phyloP scores from a whole-genome alignment of 163 green algal species.

The Scenedesmus sp. region DNA sequence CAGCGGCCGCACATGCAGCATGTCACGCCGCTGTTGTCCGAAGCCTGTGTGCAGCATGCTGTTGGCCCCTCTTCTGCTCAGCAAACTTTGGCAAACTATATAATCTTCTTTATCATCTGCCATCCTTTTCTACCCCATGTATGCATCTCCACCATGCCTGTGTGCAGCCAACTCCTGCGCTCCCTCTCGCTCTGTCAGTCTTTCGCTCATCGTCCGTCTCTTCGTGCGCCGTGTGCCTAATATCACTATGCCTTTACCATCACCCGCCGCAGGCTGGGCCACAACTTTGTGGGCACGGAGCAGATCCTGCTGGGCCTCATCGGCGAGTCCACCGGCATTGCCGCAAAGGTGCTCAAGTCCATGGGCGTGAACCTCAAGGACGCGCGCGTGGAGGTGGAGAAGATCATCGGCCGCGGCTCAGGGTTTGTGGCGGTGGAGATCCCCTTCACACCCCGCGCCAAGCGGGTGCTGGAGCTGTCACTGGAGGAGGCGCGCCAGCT shows the following conservation, averaged over 20 bases:
- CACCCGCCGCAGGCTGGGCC: slow-evolving; percentile 51
- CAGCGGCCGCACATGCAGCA: background rate
- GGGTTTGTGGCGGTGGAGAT: slow-evolving; percentile 99
- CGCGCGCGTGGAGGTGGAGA: slow-evolving; percentile 98
- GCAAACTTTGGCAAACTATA: too few species aligned
- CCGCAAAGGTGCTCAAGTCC: slow-evolving; percentile 99
- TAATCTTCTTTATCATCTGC: background rate
- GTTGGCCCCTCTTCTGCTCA: too few species aligned
- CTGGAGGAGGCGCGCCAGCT: slow-evolving; percentile 98
- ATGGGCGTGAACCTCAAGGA: slow-evolving; percentile 99
- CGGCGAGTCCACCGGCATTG: slow-evolving; percentile 98
- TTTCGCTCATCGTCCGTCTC: too few species aligned
- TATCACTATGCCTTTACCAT: background rate
- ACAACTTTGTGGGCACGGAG: slow-evolving; percentile 97
- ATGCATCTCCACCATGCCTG: too few species aligned
- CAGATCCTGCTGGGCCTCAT: slow-evolving; percentile 99
- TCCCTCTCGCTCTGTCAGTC: too few species aligned
- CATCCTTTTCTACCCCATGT: background rate
- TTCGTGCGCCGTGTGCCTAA: too few species aligned
- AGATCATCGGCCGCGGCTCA: slow-evolving; percentile 97
- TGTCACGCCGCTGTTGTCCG: background rate
- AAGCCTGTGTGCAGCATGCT: too few species aligned
- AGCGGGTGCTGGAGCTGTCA: slow-evolving; percentile 98
- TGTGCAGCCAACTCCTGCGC: too few species aligned
- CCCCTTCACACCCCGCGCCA: slow-evolving; percentile 99